Percentiles rank a stretch among this genome's conserved stretches.
Conservation (phyloP, 768 basidiomycete species). For the Kwoniella bestiolae region DNA sequence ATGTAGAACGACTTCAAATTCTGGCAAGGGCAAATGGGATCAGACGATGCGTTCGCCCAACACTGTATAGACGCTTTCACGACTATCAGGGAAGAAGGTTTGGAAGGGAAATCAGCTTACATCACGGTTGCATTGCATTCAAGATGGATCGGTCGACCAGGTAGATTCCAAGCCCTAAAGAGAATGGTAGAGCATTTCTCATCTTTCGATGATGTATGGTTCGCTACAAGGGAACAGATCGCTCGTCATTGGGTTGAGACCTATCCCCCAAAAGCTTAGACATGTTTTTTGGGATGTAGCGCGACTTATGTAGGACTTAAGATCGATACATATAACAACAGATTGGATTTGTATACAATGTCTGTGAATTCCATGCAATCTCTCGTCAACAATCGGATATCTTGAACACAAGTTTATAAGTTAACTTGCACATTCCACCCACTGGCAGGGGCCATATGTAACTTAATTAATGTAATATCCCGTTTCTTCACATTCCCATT, state of each 20-base stretch:
- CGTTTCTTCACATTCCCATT: too few relatives aligned
- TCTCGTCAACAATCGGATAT: too few relatives aligned
- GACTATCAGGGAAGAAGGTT: conserved; percentile 36
- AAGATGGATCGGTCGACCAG: conserved; percentile 47
- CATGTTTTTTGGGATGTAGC: too few relatives aligned
- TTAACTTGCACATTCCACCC: too few relatives aligned
- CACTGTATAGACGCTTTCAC: conserved; percentile 27
- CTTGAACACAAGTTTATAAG: too few relatives aligned
- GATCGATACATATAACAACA: conserved; percentile 14
- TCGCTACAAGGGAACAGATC: conserved; percentile 47
- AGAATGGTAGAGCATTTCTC: conserved; percentile 39
- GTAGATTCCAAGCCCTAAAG: conserved; percentile 44
- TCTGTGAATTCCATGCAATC: background rate
- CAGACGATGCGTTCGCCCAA: conserved; percentile 25
- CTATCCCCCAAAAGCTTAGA: conserved; percentile 28
- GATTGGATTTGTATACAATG: background rate
- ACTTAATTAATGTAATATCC: too few relatives aligned
- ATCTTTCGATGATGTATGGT: conserved; percentile 45
- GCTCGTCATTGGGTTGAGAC: conserved; percentile 38
- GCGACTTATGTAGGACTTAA: too few relatives aligned
- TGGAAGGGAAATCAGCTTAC: conserved; percentile 37
- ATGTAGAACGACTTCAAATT: conserved; percentile 44
- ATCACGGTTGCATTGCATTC: conserved; percentile 45
- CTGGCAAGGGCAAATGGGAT: conserved; percentile 34
- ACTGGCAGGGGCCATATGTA: too few relatives aligned